A percentile compares a stretch with the other conserved stretches of the same genome.
These are phyloP conservation scores for Schizophyllum amplum DNA, from an alignment of 1,284 basidiomycete genomes.

Conservation along the genomic window DNA sequence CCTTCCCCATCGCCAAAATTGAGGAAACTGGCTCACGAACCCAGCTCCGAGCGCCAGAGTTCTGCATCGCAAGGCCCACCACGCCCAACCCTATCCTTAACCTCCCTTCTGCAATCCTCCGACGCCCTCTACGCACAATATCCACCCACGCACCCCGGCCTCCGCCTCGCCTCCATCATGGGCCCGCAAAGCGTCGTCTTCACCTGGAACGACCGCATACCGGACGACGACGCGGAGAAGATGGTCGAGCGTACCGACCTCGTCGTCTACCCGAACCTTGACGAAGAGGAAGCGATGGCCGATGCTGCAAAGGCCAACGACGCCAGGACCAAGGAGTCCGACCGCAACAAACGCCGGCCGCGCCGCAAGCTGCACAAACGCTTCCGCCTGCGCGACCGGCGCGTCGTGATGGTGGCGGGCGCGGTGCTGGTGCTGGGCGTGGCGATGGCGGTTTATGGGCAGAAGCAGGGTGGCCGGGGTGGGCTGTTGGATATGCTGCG, in stretches of 20 bases:
- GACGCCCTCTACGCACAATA: slow-evolving; percentile 28
- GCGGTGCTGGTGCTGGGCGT: slow-evolving; percentile 60
- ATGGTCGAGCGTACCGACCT: slow-evolving; percentile 49
- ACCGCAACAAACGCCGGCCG: slow-evolving; percentile 9
- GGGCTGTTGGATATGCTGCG: slow-evolving; percentile 6
- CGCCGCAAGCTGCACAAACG: slow-evolving; percentile 14
- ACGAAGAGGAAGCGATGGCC: slow-evolving; percentile 22
- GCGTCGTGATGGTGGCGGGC: slow-evolving; percentile 47
- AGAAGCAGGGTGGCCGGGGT: slow-evolving; percentile 17
- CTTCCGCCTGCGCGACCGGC: slow-evolving; percentile 18
- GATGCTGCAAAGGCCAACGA: no score
- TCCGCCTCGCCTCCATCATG: slow-evolving; percentile 54
- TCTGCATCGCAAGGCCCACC: slow-evolving; percentile 1
- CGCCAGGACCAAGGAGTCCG: no score
- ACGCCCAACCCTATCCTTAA: slow-evolving; percentile 20
- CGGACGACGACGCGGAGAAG: slow-evolving; percentile 42
- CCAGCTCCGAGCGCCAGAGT: not conserved
- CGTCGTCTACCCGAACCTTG: slow-evolving; percentile 44
- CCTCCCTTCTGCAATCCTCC: slow-evolving; percentile 28
- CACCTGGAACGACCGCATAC: slow-evolving; percentile 52
- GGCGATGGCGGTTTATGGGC: slow-evolving; percentile 54
- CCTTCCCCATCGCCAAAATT: not conserved
- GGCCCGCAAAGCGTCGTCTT: slow-evolving; percentile 55
- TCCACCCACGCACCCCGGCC: slow-evolving; percentile 27
- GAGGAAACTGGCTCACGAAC: not conserved